These are phyloP conservation scores for Helichrysum umbraculigerum DNA, from an alignment of 129 eudicot species.

Conservation along the genomic window DNA sequence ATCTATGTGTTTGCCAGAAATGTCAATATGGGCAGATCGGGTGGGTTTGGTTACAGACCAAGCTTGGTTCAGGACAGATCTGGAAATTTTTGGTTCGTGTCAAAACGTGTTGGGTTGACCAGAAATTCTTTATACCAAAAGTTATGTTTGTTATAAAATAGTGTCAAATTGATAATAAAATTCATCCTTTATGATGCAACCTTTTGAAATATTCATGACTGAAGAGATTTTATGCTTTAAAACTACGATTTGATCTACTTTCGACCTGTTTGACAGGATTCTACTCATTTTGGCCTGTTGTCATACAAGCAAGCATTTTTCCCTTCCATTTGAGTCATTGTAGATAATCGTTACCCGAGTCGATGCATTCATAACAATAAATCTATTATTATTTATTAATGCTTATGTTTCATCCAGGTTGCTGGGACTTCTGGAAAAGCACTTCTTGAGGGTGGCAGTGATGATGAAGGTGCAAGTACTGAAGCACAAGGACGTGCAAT, in stretches of 20 bases:
- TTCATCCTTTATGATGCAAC: neutral
- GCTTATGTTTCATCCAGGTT: constrained; percentile 46
- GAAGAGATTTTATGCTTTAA: neutral
- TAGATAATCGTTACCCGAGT: neutral
- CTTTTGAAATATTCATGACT: neutral
- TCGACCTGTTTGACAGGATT: neutral
- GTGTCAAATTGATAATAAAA: neutral
- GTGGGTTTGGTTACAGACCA: neutral
- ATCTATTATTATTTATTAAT: too few relatives aligned
- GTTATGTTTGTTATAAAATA: neutral
- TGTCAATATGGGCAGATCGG: neutral
- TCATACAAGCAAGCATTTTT: neutral
- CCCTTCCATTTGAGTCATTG: neutral
- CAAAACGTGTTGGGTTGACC: neutral
- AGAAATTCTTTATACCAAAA: neutral
- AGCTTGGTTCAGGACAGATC: too few relatives aligned
- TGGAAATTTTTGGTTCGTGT: too few relatives aligned
- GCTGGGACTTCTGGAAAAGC: constrained; percentile 99
- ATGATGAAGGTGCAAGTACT: constrained; percentile 99
- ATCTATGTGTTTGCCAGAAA: neutral
- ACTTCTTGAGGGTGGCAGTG: constrained; percentile 99
- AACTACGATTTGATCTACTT: neutral
- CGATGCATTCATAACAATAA: neutral
- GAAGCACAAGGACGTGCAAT: constrained; percentile 99
- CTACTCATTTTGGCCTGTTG: neutral